Evolutionary conservation across 129 eudicot species (phyloP).

Genomic region (Sambucus nigra): DNA sequence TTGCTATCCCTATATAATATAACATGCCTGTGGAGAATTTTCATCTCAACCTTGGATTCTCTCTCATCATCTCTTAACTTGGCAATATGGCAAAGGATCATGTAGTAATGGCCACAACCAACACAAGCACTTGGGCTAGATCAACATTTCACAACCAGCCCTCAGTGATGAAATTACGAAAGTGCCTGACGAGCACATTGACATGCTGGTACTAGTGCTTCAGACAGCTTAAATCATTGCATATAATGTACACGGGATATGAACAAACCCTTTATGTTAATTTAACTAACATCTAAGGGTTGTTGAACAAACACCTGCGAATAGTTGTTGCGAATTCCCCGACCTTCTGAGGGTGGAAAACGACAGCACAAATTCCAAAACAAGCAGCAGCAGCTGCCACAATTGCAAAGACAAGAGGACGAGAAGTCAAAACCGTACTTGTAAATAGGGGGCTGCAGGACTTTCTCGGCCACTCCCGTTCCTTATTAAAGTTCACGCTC

Average conservation of each 20-base stretch:
- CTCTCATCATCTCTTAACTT: background rate
- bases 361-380: slow-evolving; percentile 70
- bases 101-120: too few species aligned
- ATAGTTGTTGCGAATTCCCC: slow-evolving; percentile 47
- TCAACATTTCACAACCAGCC: background rate
- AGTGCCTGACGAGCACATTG: background rate
- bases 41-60: background rate
- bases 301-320: slow-evolving; percentile 58
- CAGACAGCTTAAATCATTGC: background rate
- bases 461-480: slow-evolving; percentile 20
- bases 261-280: too few species aligned
- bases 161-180: too few species aligned
- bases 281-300: background rate
- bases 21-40: too few species aligned
- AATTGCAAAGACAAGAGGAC: slow-evolving; percentile 36
- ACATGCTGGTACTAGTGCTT: background rate
- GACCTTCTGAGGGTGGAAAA: slow-evolving; percentile 65
- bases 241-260: background rate
- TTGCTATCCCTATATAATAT: too few species aligned
- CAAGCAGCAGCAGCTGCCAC: slow-evolving; percentile 48
- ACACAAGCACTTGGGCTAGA: background rate
- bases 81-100: background rate
- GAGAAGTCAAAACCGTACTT: slow-evolving; percentile 25
- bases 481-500: slow-evolving; percentile 31
- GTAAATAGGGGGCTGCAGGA: slow-evolving; percentile 17